These are phyloP conservation scores for Hemileccinum impolitum DNA, from an alignment of 768 basidiomycete genomes.

Conservation along the genomic window DNA sequence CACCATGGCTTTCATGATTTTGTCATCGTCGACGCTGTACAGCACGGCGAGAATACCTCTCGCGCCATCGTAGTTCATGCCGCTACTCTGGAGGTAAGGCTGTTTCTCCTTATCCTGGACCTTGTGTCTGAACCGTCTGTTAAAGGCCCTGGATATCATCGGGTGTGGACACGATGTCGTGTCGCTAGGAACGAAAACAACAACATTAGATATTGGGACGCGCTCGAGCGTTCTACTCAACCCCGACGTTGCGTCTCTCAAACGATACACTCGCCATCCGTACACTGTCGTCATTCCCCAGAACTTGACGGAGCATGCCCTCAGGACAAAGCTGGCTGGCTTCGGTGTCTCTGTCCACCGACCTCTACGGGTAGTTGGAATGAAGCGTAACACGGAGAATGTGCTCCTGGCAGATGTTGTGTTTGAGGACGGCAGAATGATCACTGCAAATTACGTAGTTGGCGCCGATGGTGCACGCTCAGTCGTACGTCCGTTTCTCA, in stretches of 20 bases:
- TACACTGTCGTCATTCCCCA: slow-evolving; percentile 45
- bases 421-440: slow-evolving; percentile 45
- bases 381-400: slow-evolving; percentile 32
- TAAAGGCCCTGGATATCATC: slow-evolving; percentile 44
- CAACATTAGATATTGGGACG: slow-evolving; percentile 28
- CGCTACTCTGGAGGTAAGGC: slow-evolving; percentile 50
- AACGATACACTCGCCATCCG: slow-evolving; percentile 42
- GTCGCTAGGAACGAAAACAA: slow-evolving; percentile 34
- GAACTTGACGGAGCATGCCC: slow-evolving; percentile 41
- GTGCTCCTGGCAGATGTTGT: slow-evolving; percentile 34
- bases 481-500: background rate
- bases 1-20: slow-evolving; percentile 41
- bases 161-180: slow-evolving; percentile 40
- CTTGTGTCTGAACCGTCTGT: slow-evolving; percentile 23
- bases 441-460: slow-evolving; percentile 46
- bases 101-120: background rate
- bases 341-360: slow-evolving; percentile 35
- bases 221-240: slow-evolving; percentile 26
- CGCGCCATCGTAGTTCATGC: slow-evolving; percentile 50
- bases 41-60: slow-evolving; percentile 37
- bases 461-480: slow-evolving; percentile 47
- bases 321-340: slow-evolving; percentile 33
- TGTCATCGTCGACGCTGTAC: slow-evolving; percentile 41
- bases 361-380: slow-evolving; percentile 37
- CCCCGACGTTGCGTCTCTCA: slow-evolving; percentile 35